Conservation (phyloP, 2,329 filamentous ascomycete species). For the Paraphoma chrysanthemicola region DNA sequence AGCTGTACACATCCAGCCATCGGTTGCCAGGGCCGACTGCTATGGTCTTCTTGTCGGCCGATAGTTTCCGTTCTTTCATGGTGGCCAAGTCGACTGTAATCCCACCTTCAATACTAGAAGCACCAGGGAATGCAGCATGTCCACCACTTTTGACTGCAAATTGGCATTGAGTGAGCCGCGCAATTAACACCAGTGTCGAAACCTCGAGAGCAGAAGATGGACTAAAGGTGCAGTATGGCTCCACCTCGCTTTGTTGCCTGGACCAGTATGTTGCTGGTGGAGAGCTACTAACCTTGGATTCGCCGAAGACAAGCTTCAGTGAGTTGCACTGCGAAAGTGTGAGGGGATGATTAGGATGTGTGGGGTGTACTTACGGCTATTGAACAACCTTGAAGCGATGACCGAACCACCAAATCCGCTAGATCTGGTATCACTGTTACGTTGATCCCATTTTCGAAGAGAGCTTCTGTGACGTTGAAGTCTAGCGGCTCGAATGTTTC, state of each 20-base stretch:
- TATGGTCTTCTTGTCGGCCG: slow-evolving; percentile 27
- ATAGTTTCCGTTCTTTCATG: slow-evolving; percentile 34
- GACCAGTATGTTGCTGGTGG: slow-evolving; percentile 26
- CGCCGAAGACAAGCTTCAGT: background rate
- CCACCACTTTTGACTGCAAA: slow-evolving; percentile 55
- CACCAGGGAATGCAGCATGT: slow-evolving; percentile 48
- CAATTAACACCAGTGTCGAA: slow-evolving; percentile 16
- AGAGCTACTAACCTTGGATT: background rate
- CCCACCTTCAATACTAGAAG: slow-evolving; percentile 51
- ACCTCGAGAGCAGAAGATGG: slow-evolving; percentile 15
- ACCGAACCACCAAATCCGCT: background rate
- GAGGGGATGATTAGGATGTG: background rate
- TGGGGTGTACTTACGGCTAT: slow-evolving; percentile 15
- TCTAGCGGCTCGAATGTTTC: slow-evolving; percentile 9
- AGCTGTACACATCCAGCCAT: slow-evolving; percentile 25
- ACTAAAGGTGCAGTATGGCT: slow-evolving; percentile 32
- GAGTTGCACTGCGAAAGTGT: background rate
- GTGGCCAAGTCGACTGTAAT: slow-evolving; percentile 51
- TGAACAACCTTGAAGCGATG: slow-evolving; percentile 8
- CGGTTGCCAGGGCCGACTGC: slow-evolving; percentile 33
- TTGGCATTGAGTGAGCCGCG: slow-evolving; percentile 30
- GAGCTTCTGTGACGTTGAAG: slow-evolving; percentile 18
- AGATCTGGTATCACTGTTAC: slow-evolving; percentile 14
- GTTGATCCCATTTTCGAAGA: slow-evolving; percentile 19
- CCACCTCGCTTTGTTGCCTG: slow-evolving; percentile 24